These are phyloP conservation scores for Hypsizygus ulmarius DNA, from an alignment of 1,284 basidiomycete genomes.

Conservation along the genomic window DNA sequence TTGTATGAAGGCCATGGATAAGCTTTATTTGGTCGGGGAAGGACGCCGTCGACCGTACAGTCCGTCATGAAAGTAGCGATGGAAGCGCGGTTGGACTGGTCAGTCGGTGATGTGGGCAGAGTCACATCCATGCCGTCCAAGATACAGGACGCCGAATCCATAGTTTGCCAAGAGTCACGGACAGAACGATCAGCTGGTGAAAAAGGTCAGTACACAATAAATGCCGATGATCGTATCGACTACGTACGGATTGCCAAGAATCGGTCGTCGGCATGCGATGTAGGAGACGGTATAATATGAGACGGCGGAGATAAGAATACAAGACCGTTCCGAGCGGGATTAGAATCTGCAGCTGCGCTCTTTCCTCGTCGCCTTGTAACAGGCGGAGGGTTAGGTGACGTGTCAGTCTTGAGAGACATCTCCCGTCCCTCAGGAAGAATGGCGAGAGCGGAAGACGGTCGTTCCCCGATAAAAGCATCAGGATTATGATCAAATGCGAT, in stretches of 20 bases:
- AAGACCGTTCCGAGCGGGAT: slow-evolving; percentile 18
- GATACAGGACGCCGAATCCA: slow-evolving; percentile 33
- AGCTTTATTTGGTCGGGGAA: slow-evolving; percentile 32
- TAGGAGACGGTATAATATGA: slow-evolving; percentile 5
- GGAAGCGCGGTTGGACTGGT: slow-evolving; percentile 41
- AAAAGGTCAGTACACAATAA: slow-evolving; percentile 3
- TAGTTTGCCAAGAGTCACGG: slow-evolving; percentile 47
- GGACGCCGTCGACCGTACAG: slow-evolving; percentile 53
- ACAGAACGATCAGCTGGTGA: slow-evolving; percentile 20
- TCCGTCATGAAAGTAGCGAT: slow-evolving; percentile 59
- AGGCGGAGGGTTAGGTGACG: slow-evolving; percentile 10
- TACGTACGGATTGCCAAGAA: slow-evolving; percentile 8
- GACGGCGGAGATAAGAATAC: slow-evolving; percentile 20
- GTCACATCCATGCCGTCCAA: slow-evolving; percentile 42
- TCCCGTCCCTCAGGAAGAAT: slow-evolving; percentile 53
- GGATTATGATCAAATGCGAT: slow-evolving; percentile 53
- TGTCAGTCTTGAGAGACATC: slow-evolving; percentile 23
- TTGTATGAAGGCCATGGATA: slow-evolving; percentile 13
- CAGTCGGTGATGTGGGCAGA: slow-evolving; percentile 35
- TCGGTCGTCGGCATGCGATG: slow-evolving; percentile 9
- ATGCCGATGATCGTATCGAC: not conserved
- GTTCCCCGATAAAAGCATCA: slow-evolving; percentile 26
- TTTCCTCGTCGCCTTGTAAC: slow-evolving; percentile 20
- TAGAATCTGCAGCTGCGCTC: slow-evolving; percentile 21
- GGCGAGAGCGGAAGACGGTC: slow-evolving; percentile 36